A percentile compares a stretch with the other conserved stretches of the same genome.
Conservation (phyloP, 768 basidiomycete genomes). For the Tulasnella sp. region DNA sequence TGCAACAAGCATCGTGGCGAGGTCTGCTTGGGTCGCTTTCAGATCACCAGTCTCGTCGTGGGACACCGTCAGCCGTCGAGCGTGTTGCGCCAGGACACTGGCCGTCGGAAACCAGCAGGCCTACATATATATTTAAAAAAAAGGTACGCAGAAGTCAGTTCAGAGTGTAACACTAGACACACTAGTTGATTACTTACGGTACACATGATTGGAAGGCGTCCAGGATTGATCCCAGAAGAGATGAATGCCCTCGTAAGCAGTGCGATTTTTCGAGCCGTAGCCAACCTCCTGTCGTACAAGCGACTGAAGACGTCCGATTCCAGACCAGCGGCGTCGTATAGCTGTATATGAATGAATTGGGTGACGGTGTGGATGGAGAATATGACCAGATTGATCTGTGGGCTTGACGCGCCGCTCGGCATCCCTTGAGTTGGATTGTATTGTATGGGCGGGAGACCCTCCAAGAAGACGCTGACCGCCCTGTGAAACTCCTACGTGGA, state of each 20-base stretch:
- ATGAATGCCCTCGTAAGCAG: not conserved
- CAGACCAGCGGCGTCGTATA: not conserved
- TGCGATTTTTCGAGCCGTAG: not conserved
- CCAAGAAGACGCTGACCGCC: not conserved
- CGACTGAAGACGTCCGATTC: not conserved
- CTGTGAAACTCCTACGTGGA: constrained; percentile 4
- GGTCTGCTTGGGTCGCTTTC: no score
- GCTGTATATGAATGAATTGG: not conserved
- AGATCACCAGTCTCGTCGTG: no score
- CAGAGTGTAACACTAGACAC: no score
- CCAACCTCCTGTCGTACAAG: constrained; percentile 2
- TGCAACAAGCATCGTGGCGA: no score
- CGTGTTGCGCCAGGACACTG: constrained; percentile 3
- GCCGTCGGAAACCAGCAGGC: constrained; percentile 2
- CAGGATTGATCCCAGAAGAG: not conserved
- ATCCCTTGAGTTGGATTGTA: not conserved
- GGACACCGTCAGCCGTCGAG: not conserved
- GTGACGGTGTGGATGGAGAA: constrained; percentile 7
- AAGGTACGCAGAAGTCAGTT: no score
- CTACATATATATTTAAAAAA: no score
- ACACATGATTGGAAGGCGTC: no score
- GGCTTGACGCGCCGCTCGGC: not conserved
- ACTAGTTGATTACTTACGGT: no score
- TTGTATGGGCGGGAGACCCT: constrained; percentile 4
- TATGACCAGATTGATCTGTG: constrained; percentile 2